Evolutionary conservation across 2,329 filamentous ascomycete genomes (phyloP).

Genomic region (Teratosphaeria pseudoeucalypti): DNA sequence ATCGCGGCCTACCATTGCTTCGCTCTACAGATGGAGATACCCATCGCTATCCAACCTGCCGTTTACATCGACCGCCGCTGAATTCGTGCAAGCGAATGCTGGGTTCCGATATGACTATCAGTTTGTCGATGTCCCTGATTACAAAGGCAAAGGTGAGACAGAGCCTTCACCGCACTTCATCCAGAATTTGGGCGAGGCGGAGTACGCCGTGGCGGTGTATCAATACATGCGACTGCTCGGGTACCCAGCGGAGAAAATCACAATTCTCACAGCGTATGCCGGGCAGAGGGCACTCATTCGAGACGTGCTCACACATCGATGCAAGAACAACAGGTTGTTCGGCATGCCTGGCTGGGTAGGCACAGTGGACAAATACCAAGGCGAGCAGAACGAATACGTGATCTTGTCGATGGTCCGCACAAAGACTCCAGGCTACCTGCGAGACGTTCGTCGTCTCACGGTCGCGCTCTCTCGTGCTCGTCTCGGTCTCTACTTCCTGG

Average conservation of each 20-base stretch:
- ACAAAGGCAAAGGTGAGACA: constrained; percentile 78
- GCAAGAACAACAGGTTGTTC: constrained; percentile 73
- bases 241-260: constrained; percentile 75
- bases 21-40: constrained; percentile 91
- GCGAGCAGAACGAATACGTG: constrained; percentile 97
- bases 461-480: constrained; percentile 89
- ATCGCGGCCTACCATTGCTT: constrained; percentile 74
- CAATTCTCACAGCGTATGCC: constrained; percentile 85
- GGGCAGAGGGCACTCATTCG: constrained; percentile 80
- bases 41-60: constrained; percentile 68
- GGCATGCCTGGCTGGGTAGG: constrained; percentile 81
- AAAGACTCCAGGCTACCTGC: constrained; percentile 77
- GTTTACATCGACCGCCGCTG: constrained; percentile 53
- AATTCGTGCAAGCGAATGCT: constrained; percentile 76
- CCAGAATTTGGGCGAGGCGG: constrained; percentile 91
- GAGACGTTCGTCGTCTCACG: constrained; percentile 85
- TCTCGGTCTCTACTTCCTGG: constrained; percentile 83
- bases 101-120: constrained; percentile 93
- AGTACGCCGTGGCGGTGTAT: constrained; percentile 90
- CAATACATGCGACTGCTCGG: constrained; percentile 96
- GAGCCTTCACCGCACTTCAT: constrained; percentile 92
- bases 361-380: constrained; percentile 97
- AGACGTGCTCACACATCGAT: constrained; percentile 77
- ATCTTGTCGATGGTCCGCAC: constrained; percentile 90
- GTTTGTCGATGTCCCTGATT: constrained; percentile 90